Conservation (phyloP, 768 basidiomycete species). For the Lactarius tabidus region DNA sequence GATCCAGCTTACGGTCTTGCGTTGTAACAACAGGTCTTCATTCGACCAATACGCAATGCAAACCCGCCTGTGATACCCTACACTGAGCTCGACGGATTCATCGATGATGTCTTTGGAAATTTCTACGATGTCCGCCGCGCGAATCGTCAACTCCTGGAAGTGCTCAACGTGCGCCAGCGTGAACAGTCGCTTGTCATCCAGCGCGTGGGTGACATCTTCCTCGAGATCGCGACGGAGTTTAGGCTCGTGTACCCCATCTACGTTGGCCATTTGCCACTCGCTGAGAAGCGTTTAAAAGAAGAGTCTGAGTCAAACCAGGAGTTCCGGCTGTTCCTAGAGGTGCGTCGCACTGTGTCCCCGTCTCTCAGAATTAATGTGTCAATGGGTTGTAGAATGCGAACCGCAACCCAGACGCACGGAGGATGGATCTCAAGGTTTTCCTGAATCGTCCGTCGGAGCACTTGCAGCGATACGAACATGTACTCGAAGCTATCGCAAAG, state of each 20-base stretch:
- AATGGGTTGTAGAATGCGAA: slow-evolving; percentile 36
- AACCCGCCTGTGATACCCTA: slow-evolving; percentile 53
- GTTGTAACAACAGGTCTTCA: slow-evolving; percentile 42
- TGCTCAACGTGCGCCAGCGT: slow-evolving; percentile 77
- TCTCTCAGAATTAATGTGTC: background rate
- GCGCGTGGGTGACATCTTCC: slow-evolving; percentile 84
- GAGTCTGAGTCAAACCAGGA: slow-evolving; percentile 78
- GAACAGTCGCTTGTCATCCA: slow-evolving; percentile 83
- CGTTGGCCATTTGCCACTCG: slow-evolving; percentile 76
- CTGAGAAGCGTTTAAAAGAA: slow-evolving; percentile 83
- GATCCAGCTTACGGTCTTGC: slow-evolving; percentile 40
- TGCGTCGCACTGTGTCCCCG: slow-evolving; percentile 31
- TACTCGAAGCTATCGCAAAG: slow-evolving; percentile 80
- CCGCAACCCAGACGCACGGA: slow-evolving; percentile 50
- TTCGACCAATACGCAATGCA: slow-evolving; percentile 49
- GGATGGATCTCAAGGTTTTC: slow-evolving; percentile 74
- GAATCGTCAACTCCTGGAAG: slow-evolving; percentile 77
- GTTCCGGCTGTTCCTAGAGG: slow-evolving; percentile 84
- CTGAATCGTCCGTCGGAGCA: slow-evolving; percentile 78
- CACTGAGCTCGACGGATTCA: slow-evolving; percentile 69
- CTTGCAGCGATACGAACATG: slow-evolving; percentile 77
- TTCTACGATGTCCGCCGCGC: slow-evolving; percentile 83
- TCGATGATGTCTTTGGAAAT: slow-evolving; percentile 88
- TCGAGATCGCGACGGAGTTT: slow-evolving; percentile 85
- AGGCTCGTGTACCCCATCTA: slow-evolving; percentile 82